A percentile compares a stretch with the other conserved stretches of the same genome.
These are phyloP conservation scores for Phaseolus lunatus DNA, from an alignment of 306 rosid genomes.

Conservation along the genomic window DNA sequence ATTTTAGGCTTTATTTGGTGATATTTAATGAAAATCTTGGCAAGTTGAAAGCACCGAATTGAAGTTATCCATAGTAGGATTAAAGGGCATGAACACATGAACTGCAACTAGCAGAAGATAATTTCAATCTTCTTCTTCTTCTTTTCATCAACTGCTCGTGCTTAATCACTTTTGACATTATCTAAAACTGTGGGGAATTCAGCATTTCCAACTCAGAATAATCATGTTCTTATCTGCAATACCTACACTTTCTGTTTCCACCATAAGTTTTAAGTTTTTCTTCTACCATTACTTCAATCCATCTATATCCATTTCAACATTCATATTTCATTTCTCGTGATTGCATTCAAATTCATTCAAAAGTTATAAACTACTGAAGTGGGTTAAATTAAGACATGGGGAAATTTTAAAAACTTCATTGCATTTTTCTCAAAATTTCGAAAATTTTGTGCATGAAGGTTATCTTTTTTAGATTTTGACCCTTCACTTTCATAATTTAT, in stretches of 20 bases:
- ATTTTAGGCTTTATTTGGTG: too few species aligned
- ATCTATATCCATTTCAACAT: constrained; percentile 15
- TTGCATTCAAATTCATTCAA: not conserved
- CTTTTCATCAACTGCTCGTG: constrained; percentile 19
- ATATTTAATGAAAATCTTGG: too few species aligned
- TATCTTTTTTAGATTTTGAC: too few species aligned
- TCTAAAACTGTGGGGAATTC: not conserved
- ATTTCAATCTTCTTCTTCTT: not conserved
- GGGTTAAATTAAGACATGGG: not conserved
- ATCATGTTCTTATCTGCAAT: constrained; percentile 41
- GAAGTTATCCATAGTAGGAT: too few species aligned
- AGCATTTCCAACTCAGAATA: constrained; percentile 39
- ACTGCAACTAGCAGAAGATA: not conserved
- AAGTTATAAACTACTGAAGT: not conserved
- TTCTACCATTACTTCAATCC: constrained; percentile 12
- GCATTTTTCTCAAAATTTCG: too few species aligned
- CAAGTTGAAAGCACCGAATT: too few species aligned
- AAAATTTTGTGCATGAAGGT: too few species aligned
- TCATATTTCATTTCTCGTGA: not conserved
- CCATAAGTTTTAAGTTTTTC: not conserved
- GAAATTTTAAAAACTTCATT: too few species aligned
- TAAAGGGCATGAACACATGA: too few species aligned
- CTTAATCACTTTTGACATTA: constrained; percentile 9
- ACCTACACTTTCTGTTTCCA: not conserved
- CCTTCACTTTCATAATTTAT: too few species aligned